phyloP scores from a whole-genome alignment of 768 basidiomycete genomes.

The Boletus tomentosulus region DNA sequence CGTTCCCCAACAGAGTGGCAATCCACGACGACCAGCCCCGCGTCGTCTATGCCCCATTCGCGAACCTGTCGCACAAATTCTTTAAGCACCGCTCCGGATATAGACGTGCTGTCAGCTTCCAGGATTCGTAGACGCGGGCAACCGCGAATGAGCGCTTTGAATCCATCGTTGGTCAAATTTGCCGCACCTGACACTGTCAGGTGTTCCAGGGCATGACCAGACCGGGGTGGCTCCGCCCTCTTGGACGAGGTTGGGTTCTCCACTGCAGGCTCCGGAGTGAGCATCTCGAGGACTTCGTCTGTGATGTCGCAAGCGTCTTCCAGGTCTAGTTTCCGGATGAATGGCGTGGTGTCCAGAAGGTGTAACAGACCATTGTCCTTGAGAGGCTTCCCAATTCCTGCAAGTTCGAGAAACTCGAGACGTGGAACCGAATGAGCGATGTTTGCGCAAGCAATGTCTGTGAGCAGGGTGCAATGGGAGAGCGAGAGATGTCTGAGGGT shows the following conservation, averaged over 20 bases:
- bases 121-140: constrained; percentile 62
- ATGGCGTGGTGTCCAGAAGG: constrained; percentile 64
- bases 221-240: constrained; percentile 30
- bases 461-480: constrained; percentile 66
- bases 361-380: constrained; percentile 70
- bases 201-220: constrained; percentile 70
- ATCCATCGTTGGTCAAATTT: constrained; percentile 59
- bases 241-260: constrained; percentile 8
- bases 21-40: constrained; percentile 67
- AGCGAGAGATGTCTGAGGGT: constrained; percentile 69
- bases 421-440: constrained; percentile 65
- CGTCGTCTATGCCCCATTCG: constrained; percentile 44
- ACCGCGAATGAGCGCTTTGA: constrained; percentile 57
- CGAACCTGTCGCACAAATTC: constrained; percentile 61
- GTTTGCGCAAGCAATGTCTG: constrained; percentile 70
- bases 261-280: constrained; percentile 46
- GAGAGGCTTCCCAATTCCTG: constrained; percentile 65
- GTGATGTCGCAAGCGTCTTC: constrained; percentile 76
- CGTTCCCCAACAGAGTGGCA: constrained; percentile 67
- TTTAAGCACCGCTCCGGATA: constrained; percentile 54
- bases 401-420: constrained; percentile 76
- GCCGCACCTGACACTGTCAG: constrained; percentile 64
- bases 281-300: constrained; percentile 60
- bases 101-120: constrained; percentile 78
- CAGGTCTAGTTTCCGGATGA: constrained; percentile 75